Base-by-base conservation (phyloP, 2,329 filamentous ascomycete species). In the Proliferodiscus dingleyae region DNA sequence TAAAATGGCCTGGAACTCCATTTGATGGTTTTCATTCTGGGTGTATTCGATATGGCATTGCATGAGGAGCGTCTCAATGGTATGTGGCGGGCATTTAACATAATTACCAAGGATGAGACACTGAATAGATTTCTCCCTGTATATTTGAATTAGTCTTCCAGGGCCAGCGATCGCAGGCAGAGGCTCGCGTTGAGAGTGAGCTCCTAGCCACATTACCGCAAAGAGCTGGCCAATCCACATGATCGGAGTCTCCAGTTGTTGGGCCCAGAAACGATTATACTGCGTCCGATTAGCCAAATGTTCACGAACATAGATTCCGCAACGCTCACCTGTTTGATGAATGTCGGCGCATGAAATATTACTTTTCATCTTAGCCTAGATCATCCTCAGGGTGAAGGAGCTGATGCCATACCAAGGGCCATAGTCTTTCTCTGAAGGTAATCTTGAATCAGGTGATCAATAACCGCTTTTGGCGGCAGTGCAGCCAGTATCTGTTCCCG, bases 211-310 rank as follows among this genome's bases (percentile, higher is more conserved):
- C 30, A 60, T 29, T 8, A 60, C 48, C 3, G 34, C 40, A 29
- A 47, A 78, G 5, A 80, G 62, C n/a, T 73, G 65, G 1, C 74
- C 73, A 44, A 80, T 63, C 73, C 74, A 79, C 36, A 74, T 69
- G 2, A 74, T 52, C 0, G 71, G 64, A 0, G 63, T 57, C 4
- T 38, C 37, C 3, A 43, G 18, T n/a, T 59, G 60, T 22, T 61
- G 24, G 7, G 33, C 26, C 61, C 61, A 64, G 39, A 63, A 63
- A 22, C 46, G 49, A 13, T 53, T 53, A 24, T 63, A 64, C 61
- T 64, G 33, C 5, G 13, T 28, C 30, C 6, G 51, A 34, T 53
- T 37, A 52, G 44, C 42, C 8, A 8, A 21, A 21, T 18, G 7
- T 22, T 19, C 10, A 9, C 13, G 29, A 16, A 37, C n/a, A 2